Percentiles rank a stretch among this genome's conserved stretches.
Evolutionary conservation across 129 eudicot species (phyloP).

Genomic region (Pulicaria dysenterica): DNA sequence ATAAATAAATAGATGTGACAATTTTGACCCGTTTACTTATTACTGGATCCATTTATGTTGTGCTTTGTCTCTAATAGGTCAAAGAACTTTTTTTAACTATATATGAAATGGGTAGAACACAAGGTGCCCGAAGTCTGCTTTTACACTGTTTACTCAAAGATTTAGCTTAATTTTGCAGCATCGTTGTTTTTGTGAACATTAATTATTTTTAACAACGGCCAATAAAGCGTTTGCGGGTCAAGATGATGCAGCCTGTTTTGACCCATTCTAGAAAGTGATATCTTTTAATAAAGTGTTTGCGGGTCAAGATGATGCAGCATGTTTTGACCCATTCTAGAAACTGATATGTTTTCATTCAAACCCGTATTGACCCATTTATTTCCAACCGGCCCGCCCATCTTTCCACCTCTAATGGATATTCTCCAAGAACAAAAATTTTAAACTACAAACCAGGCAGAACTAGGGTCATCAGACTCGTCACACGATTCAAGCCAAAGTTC

Average conservation of each 20-base stretch:
- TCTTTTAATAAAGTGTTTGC: not conserved
- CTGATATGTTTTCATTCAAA: not conserved
- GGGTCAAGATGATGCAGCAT: not conserved
- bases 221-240: not conserved
- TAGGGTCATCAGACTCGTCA: conserved; percentile 77
- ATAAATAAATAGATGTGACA: not conserved
- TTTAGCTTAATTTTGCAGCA: not conserved
- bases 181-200: not conserved
- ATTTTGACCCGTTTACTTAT: not conserved
- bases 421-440: conserved; percentile 11
- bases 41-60: not conserved
- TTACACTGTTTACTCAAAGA: not conserved
- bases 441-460: conserved; percentile 69
- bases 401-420: not conserved
- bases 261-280: not conserved
- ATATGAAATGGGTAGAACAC: not conserved
- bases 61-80: not conserved
- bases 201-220: too few species aligned
- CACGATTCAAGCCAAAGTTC: conserved; percentile 76
- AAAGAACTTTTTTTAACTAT: not conserved
- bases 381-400: not conserved
- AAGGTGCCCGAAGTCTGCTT: conserved; percentile 1
- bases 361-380: not conserved
- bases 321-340: not conserved
- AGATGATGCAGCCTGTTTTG: not conserved